Evolutionary conservation across 352 stramenopile genomes (phyloP).

Genomic region (Globisporangium carolinianum): DNA sequence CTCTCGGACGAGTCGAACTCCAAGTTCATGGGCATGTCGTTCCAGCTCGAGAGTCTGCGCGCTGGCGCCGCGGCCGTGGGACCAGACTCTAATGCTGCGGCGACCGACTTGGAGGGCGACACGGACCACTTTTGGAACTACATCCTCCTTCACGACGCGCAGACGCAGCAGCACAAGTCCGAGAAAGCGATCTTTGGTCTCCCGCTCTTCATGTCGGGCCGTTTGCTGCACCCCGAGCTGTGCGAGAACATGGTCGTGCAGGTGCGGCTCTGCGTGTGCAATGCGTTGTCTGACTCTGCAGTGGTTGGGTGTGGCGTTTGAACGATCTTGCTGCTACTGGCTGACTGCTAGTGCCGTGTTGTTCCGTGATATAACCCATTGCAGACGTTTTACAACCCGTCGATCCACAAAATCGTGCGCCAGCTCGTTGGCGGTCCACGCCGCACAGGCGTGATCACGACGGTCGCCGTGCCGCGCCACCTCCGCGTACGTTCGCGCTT

Average conservation of each 20-base stretch:
- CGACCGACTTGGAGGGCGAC: constrained; percentile 2
- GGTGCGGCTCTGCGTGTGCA: constrained; percentile 16
- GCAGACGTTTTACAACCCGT: constrained; percentile 79
- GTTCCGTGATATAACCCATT: background rate
- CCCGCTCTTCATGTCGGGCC: constrained; percentile 79
- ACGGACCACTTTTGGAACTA: constrained; percentile 60
- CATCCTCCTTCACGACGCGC: constrained; percentile 51
- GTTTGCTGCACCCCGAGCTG: constrained; percentile 71
- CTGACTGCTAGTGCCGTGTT: too few species aligned
- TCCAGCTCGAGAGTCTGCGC: constrained; percentile 36
- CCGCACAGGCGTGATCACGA: constrained; percentile 72
- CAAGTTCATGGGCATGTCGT: constrained; percentile 82
- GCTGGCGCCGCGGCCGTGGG: background rate
- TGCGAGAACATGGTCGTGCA: constrained; percentile 85
- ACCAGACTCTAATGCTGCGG: too few species aligned
- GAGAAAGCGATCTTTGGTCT: constrained; percentile 76
- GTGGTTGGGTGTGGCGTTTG: too few species aligned
- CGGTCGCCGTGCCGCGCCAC: constrained; percentile 33
- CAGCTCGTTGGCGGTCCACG: constrained; percentile 71
- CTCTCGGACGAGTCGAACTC: constrained; percentile 79
- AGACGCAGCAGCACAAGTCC: constrained; percentile 42
- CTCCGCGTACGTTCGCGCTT: constrained; percentile 27
- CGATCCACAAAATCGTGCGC: constrained; percentile 80
- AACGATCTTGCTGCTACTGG: background rate
- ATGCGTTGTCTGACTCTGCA: too few species aligned